phyloP scores from a whole-genome alignment of 2,329 filamentous ascomycete genomes.

The Chrysosphaeria jannelii region DNA sequence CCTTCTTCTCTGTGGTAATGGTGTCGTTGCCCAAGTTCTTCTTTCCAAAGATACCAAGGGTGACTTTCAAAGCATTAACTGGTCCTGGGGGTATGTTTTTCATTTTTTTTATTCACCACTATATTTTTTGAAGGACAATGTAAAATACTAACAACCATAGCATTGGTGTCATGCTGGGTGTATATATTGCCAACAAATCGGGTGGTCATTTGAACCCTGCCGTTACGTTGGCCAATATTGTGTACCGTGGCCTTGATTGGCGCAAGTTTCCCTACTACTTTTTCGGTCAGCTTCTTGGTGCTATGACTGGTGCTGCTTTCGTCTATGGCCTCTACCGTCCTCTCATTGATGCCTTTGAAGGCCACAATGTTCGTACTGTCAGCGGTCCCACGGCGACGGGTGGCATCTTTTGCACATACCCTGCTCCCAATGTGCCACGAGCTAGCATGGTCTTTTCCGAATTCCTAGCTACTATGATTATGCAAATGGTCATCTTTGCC shows the following conservation, averaged over 20 bases:
- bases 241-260: slow-evolving; percentile 28
- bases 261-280: slow-evolving; percentile 26
- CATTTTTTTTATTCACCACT: background rate
- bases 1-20: slow-evolving; percentile 37
- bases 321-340: slow-evolving; percentile 25
- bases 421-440: slow-evolving; percentile 17
- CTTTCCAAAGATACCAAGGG: slow-evolving; percentile 20
- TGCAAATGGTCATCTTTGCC: slow-evolving; percentile 26
- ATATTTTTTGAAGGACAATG: background rate
- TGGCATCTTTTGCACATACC: slow-evolving; percentile 23
- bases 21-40: slow-evolving; percentile 38
- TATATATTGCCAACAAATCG: slow-evolving; percentile 18
- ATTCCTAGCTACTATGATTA: slow-evolving; percentile 25
- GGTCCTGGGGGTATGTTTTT: slow-evolving; percentile 16
- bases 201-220: slow-evolving; percentile 25
- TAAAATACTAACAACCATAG: slow-evolving; percentile 7
- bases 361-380: slow-evolving; percentile 8
- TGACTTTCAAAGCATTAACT: slow-evolving; percentile 17
- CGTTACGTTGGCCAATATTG: slow-evolving; percentile 14
- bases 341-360: slow-evolving; percentile 9
- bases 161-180: slow-evolving; percentile 35
- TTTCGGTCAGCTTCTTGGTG: slow-evolving; percentile 22
- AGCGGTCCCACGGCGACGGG: slow-evolving; percentile 17
- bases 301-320: slow-evolving; percentile 22
- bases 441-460: slow-evolving; percentile 25